Evolutionary conservation across 192 early-diverging fungal species (phyloP).

Genomic region (Backusella morwellensis): DNA sequence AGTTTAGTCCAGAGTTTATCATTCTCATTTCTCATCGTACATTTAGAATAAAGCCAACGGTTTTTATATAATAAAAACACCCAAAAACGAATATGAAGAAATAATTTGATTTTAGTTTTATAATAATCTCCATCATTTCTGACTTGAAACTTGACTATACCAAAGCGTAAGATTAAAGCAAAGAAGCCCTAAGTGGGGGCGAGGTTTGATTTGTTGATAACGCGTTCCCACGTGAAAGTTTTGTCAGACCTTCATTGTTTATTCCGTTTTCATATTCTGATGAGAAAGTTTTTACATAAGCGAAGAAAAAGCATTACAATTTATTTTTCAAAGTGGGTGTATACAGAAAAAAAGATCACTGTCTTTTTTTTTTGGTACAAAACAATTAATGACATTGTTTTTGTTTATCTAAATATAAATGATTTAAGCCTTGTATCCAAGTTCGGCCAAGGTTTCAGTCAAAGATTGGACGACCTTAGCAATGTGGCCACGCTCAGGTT

Average conservation of each 20-base stretch:
- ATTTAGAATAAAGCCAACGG: background rate
- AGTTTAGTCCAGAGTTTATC: background rate
- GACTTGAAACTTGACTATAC: background rate
- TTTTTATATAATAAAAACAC: background rate
- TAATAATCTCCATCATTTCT: background rate
- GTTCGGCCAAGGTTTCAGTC: conserved; percentile 51
- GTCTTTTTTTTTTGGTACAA: background rate
- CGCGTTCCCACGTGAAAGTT: background rate
- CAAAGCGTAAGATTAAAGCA: background rate
- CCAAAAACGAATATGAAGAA: background rate
- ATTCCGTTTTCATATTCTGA: background rate
- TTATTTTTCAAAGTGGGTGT: background rate
- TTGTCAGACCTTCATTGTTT: background rate
- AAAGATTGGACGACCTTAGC: conserved; percentile 64
- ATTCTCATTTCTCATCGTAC: background rate
- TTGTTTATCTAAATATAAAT: background rate
- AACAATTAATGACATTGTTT: background rate
- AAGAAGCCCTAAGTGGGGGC: background rate
- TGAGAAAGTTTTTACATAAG: background rate
- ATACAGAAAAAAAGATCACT: background rate
- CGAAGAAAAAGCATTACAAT: background rate
- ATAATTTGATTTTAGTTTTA: background rate
- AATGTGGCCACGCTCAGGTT: conserved; percentile 54
- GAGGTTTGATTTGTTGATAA: background rate
- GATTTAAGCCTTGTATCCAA: conserved; percentile 29